A percentile compares a stretch with the other conserved stretches of the same genome.
Evolutionary conservation across 371 early-diverging fungal species (phyloP).

Genomic region (Capillidium heterosporum): DNA sequence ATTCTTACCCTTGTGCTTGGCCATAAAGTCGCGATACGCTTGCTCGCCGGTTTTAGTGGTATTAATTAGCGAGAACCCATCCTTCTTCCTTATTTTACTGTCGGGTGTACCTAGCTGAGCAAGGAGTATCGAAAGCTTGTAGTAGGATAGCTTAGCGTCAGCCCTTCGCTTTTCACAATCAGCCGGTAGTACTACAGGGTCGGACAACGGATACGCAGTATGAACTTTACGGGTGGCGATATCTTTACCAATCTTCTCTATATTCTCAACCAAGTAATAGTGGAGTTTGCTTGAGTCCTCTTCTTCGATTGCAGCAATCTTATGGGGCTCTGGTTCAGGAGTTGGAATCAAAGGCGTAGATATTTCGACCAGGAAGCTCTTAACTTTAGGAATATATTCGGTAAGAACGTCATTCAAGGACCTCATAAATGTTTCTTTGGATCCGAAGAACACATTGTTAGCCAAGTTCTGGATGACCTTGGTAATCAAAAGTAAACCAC

Average conservation of each 20-base stretch:
- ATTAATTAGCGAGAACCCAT: conserved; percentile 49
- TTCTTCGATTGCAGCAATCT: conserved; percentile 17
- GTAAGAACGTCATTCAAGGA: conserved; percentile 68
- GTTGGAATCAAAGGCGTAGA: conserved; percentile 13
- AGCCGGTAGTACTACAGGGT: not conserved
- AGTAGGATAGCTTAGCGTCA: conserved; percentile 29
- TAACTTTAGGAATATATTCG: conserved; percentile 44
- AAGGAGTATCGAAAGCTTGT: conserved; percentile 58
- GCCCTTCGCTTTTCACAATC: conserved; percentile 17
- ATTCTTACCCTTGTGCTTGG: conserved; percentile 43
- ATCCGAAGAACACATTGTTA: conserved; percentile 83
- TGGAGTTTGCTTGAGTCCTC: conserved; percentile 38
- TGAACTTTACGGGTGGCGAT: conserved; percentile 21
- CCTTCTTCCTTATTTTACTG: conserved; percentile 22
- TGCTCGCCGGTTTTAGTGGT: conserved; percentile 16
- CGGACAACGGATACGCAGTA: conserved; percentile 2
- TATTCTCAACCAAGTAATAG: conserved; percentile 42
- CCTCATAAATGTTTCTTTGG: conserved; percentile 83
- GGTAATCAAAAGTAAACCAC: conserved; percentile 74
- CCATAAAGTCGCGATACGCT: conserved; percentile 60
- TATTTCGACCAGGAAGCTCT: conserved; percentile 36
- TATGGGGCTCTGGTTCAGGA: not conserved
- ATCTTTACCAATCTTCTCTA: conserved; percentile 48
- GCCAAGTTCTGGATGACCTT: conserved; percentile 91
- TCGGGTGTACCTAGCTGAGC: conserved; percentile 71